Percentiles rank a stretch among this genome's conserved stretches.
Conservation (phyloP, 2,329 filamentous ascomycete species). For the Penicillium sp. region DNA sequence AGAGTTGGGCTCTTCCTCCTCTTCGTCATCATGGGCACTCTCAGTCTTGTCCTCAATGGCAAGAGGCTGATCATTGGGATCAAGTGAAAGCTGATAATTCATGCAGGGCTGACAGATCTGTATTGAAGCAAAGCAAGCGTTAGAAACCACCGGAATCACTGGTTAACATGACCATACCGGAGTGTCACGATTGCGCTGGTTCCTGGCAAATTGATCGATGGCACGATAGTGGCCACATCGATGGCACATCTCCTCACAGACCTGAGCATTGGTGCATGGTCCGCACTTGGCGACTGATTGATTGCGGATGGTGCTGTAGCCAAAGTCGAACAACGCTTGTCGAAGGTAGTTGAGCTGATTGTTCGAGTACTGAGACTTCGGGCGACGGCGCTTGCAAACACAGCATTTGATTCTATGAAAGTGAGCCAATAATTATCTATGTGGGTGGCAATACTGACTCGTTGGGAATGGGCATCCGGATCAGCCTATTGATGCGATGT, state of each 20-base stretch:
- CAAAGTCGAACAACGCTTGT: neutral
- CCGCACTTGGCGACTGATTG: conserved; percentile 7
- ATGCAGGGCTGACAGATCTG: conserved; percentile 10
- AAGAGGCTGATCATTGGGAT: neutral
- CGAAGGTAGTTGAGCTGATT: conserved; percentile 7
- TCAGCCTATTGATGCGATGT: neutral
- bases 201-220: conserved; percentile 6
- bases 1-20: neutral
- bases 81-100: conserved; percentile 13
- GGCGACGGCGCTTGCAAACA: conserved; percentile 3
- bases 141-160: neutral
- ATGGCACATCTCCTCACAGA: conserved; percentile 3
- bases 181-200: conserved; percentile 4
- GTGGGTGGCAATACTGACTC: neutral
- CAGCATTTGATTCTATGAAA: conserved; percentile 6
- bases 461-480: neutral
- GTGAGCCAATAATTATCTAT: neutral
- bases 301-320: neutral
- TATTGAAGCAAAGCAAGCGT: neutral
- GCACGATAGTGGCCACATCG: conserved; percentile 3
- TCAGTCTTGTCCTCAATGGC: neutral
- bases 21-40: neutral
- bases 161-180: neutral
- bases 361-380: neutral
- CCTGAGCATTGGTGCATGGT: conserved; percentile 1